phyloP scores from a whole-genome alignment of 768 basidiomycete genomes.

The Lentinula sp. region DNA sequence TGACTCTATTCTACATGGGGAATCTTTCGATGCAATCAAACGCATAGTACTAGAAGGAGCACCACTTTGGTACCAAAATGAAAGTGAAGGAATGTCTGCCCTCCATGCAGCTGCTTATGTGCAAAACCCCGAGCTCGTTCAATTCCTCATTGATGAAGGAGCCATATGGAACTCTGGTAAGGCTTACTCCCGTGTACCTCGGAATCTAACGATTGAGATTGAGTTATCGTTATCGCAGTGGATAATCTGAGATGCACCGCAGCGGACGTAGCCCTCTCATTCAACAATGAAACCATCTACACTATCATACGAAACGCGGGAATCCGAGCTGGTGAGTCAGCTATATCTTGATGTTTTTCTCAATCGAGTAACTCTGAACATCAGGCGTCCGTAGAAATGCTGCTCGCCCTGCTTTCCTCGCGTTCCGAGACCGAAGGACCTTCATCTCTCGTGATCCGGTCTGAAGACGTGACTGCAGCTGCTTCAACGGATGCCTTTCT shows the following conservation, averaged over 20 bases:
- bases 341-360: conserved; percentile 7
- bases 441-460: conserved; percentile 34
- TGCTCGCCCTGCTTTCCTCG: conserved; percentile 58
- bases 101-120: conserved; percentile 84
- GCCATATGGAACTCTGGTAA: conserved; percentile 88
- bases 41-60: conserved; percentile 58
- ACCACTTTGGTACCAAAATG: conserved; percentile 88
- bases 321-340: conserved; percentile 70
- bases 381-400: conserved; percentile 46
- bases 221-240: conserved; percentile 38
- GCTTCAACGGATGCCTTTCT: conserved; percentile 69
- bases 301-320: conserved; percentile 85
- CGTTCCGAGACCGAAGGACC: conserved; percentile 26
- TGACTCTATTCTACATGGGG: conserved; percentile 44
- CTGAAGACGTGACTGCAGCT: conserved; percentile 49
- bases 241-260: conserved; percentile 80
- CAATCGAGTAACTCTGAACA: conserved; percentile 3
- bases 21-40: conserved; percentile 38
- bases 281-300: conserved; percentile 75
- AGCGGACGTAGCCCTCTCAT: conserved; percentile 83
- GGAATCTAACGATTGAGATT: not conserved
- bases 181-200: conserved; percentile 7
- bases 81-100: conserved; percentile 69
- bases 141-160: conserved; percentile 68
- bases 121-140: conserved; percentile 58